A percentile compares a stretch with the other conserved stretches of the same genome.
phyloP scores from a whole-genome alignment of 768 basidiomycete species.

The Neoboletus brunneissimus region DNA sequence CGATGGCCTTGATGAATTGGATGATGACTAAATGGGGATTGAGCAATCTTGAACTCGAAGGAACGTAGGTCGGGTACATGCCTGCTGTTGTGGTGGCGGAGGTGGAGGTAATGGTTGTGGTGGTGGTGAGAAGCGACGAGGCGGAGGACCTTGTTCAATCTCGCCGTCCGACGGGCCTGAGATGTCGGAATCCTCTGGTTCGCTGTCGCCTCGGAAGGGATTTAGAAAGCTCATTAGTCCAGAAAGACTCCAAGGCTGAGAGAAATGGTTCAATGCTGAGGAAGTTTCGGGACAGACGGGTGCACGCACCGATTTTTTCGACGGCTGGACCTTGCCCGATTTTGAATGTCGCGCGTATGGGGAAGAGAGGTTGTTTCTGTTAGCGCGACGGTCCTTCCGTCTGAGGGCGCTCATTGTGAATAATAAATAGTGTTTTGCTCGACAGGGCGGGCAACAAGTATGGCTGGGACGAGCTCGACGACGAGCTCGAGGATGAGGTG shows the following conservation, averaged over 20 bases:
- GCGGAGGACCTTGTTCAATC: constrained; percentile 27
- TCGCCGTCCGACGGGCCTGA: constrained; percentile 24
- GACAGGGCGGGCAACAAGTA: constrained; percentile 1
- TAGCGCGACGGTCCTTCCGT: constrained; percentile 39
- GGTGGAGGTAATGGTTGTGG: constrained; percentile 21
- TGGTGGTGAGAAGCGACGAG: constrained; percentile 24
- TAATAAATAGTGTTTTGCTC: constrained; percentile 11
- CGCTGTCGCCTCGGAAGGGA: constrained; percentile 36
- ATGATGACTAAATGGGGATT: constrained; percentile 25
- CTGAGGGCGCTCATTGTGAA: constrained; percentile 57
- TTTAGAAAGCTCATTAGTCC: constrained; percentile 51
- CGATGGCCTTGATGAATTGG: constrained; percentile 16
- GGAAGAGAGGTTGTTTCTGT: constrained; percentile 39
- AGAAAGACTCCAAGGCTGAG: constrained; percentile 50
- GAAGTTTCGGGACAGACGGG: not conserved
- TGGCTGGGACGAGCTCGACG: constrained; percentile 3
- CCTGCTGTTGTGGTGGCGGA: constrained; percentile 25
- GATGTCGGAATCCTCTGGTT: constrained; percentile 23
- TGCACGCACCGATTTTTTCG: constrained; percentile 48
- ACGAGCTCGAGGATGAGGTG: constrained; percentile 9
- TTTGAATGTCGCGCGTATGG: constrained; percentile 52
- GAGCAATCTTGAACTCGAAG: constrained; percentile 21
- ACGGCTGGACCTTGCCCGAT: constrained; percentile 22
- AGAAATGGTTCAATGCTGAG: constrained; percentile 12
- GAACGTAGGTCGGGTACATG: constrained; percentile 22